These are phyloP conservation scores for Aspergillus oerlinghausenensis DNA, from an alignment of 2,329 filamentous ascomycete genomes.

Conservation along the genomic window DNA sequence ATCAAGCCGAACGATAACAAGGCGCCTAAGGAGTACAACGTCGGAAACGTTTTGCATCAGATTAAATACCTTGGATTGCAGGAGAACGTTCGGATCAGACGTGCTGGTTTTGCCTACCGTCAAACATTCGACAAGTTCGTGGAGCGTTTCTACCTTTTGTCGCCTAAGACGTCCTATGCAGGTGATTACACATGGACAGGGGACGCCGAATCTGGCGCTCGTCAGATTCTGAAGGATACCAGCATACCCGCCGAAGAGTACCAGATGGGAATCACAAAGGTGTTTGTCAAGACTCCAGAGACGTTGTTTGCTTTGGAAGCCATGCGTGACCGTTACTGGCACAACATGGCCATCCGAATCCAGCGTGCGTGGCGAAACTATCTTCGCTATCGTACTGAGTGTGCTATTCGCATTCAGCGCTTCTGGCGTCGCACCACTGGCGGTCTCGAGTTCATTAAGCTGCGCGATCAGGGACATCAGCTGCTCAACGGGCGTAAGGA, in stretches of 20 bases:
- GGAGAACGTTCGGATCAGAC: slow-evolving; percentile 95
- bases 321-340: slow-evolving; percentile 97
- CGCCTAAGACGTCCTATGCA: slow-evolving; percentile 89
- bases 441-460: slow-evolving; percentile 80
- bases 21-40: slow-evolving; percentile 87
- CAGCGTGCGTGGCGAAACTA: slow-evolving; percentile 97
- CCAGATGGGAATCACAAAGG: slow-evolving; percentile 95
- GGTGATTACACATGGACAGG: slow-evolving; percentile 97
- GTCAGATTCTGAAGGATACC: slow-evolving; percentile 91
- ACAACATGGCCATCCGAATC: slow-evolving; percentile 98
- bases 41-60: slow-evolving; percentile 89
- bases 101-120: slow-evolving; percentile 93
- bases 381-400: slow-evolving; percentile 84
- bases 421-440: slow-evolving; percentile 94
- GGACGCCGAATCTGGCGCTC: slow-evolving; percentile 78
- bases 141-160: slow-evolving; percentile 92
- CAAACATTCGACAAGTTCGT: slow-evolving; percentile 98
- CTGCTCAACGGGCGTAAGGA: slow-evolving; percentile 84
- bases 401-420: slow-evolving; percentile 86
- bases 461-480: slow-evolving; percentile 82
- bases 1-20: slow-evolving; percentile 99
- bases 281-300: slow-evolving; percentile 97
- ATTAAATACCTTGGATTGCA: slow-evolving; percentile 99
- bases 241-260: slow-evolving; percentile 93
- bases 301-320: slow-evolving; percentile 94